Evolutionary conservation across 306 rosid species (phyloP).

Genomic region (Vigna hirtella): DNA sequence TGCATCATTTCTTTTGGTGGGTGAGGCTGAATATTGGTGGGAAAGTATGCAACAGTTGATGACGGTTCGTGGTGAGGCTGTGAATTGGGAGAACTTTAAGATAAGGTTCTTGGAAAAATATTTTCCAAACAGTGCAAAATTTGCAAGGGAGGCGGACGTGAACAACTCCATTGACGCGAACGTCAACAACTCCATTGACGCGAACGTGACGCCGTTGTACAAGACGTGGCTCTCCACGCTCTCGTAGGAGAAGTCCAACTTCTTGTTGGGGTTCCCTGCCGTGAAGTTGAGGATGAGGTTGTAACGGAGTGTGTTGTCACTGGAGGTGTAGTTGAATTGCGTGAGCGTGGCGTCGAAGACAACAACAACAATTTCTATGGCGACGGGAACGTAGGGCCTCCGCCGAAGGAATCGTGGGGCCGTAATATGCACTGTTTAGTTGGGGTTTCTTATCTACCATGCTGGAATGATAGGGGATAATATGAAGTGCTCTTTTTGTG

Average conservation of each 20-base stretch:
- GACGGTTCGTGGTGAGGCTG: no score
- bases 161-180: no score
- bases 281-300: constrained; percentile 55
- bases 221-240: constrained; percentile 38
- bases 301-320: constrained; percentile 43
- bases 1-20: no score
- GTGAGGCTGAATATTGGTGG: no score
- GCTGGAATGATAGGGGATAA: neutral
- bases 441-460: constrained; percentile 25
- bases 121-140: no score
- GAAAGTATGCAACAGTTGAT: no score
- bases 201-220: constrained; percentile 47
- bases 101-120: no score
- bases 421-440: constrained; percentile 44
- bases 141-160: no score
- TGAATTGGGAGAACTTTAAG: no score
- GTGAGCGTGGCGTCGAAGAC: constrained; percentile 62
- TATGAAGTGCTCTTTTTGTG: neutral
- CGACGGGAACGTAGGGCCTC: neutral
- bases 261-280: constrained; percentile 55
- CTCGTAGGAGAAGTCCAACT: constrained; percentile 52
- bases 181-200: constrained; percentile 33
- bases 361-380: constrained; percentile 41
- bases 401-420: constrained; percentile 28
- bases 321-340: constrained; percentile 51